These are phyloP conservation scores for Botrytis byssoidea DNA, from an alignment of 2,329 filamentous ascomycete genomes.

Conservation along the genomic window DNA sequence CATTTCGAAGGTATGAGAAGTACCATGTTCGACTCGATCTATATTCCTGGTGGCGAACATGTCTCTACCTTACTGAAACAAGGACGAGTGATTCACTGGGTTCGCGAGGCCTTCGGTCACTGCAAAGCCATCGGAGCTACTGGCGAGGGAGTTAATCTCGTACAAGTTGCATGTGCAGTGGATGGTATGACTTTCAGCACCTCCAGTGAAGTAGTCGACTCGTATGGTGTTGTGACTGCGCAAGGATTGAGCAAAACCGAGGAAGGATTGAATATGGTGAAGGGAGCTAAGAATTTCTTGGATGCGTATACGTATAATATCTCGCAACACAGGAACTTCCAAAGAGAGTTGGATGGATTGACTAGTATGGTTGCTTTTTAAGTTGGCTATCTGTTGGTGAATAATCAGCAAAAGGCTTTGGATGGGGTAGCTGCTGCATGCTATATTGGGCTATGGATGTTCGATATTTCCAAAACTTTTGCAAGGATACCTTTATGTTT, in stretches of 20 bases:
- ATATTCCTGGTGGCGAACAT: conserved; percentile 69
- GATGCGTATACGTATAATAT: conserved; percentile 69
- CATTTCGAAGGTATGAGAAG: conserved; percentile 78
- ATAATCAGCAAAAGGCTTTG: background rate
- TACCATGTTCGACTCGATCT: conserved; percentile 78
- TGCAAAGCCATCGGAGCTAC: conserved; percentile 76
- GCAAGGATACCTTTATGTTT: background rate
- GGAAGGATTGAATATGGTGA: conserved; percentile 59
- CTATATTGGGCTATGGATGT: background rate
- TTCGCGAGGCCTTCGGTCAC: conserved; percentile 79
- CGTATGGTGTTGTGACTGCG: conserved; percentile 76
- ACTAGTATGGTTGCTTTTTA: conserved; percentile 66
- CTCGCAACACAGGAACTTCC: conserved; percentile 70
- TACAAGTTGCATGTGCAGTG: conserved; percentile 49
- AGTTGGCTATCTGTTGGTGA: background rate
- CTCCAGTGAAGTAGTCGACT: conserved; percentile 54
- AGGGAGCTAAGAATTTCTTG: conserved; percentile 67
- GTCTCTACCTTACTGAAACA: conserved; percentile 63
- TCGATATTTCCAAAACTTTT: background rate
- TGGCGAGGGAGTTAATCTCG: conserved; percentile 66
- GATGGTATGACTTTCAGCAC: conserved; percentile 47
- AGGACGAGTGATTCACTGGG: conserved; percentile 72
- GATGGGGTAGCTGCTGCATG: background rate
- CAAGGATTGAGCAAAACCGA: conserved; percentile 48
- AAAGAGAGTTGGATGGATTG: conserved; percentile 71